These are phyloP conservation scores for Dianthus caryophyllus DNA, from an alignment of 148 eudicot species.

Conservation along the genomic window DNA sequence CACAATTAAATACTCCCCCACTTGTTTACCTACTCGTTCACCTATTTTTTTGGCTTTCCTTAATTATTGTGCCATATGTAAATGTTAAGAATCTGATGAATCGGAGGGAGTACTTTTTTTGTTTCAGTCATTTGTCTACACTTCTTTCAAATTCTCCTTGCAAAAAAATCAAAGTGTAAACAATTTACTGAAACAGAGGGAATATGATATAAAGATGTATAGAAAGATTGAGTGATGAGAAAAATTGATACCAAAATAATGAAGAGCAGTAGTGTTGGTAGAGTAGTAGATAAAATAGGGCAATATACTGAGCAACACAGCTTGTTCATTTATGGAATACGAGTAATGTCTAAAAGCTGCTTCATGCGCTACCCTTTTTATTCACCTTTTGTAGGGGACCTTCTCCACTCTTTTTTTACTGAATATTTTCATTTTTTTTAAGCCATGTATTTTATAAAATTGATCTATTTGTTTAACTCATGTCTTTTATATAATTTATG, in stretches of 20 bases:
- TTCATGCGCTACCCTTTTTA: constrained; percentile 19
- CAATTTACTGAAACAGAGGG: too few species aligned
- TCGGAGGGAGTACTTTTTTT: too few species aligned
- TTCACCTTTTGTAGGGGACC: neutral
- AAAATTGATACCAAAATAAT: constrained; percentile 13
- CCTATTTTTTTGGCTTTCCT: too few species aligned
- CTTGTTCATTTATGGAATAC: constrained; percentile 27
- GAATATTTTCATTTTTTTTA: neutral
- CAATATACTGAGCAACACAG: constrained; percentile 16
- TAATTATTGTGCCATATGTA: too few species aligned
- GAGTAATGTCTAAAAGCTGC: constrained; percentile 26
- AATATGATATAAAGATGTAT: neutral
- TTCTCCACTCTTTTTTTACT: constrained; percentile 7
- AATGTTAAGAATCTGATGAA: too few species aligned
- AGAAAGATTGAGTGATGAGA: constrained; percentile 27
- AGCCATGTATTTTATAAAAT: constrained; percentile 11
- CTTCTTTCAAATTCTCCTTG: too few species aligned
- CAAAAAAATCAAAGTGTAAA: too few species aligned
- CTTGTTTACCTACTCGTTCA: too few species aligned
- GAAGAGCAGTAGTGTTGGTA: neutral
- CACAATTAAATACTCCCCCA: too few species aligned
- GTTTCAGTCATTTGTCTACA: too few species aligned
- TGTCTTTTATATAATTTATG: too few species aligned
- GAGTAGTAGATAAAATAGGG: constrained; percentile 17
- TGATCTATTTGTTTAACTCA: too few species aligned